phyloP scores from a whole-genome alignment of 768 basidiomycete genomes.

The Hygrocybe punicea region DNA sequence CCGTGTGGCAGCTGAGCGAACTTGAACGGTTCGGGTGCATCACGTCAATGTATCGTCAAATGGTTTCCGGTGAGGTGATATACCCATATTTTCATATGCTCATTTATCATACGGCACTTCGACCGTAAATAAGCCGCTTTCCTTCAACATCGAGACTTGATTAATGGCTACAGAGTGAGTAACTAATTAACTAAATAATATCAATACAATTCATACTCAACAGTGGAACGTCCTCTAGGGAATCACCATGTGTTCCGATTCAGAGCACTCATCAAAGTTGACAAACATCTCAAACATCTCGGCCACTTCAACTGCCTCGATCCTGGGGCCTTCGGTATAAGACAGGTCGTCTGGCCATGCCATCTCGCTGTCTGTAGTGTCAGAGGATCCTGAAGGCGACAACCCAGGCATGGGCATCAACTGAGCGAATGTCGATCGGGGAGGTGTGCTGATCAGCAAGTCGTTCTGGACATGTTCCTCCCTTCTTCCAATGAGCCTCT shows the following conservation, averaged over 20 bases:
- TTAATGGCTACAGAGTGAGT: not conserved
- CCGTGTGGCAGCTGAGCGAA: too few relatives aligned
- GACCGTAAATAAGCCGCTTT: not conserved
- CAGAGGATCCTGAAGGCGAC: constrained; percentile 5
- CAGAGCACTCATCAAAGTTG: constrained; percentile 32
- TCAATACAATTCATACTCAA: not conserved
- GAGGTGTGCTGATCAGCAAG: not conserved
- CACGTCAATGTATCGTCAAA: too few relatives aligned
- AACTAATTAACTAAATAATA: not conserved
- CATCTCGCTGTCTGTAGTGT: not conserved
- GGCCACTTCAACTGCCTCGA: constrained; percentile 12
- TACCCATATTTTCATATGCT: not conserved
- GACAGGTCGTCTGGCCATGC: not conserved
- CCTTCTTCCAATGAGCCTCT: not conserved
- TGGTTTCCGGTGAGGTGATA: not conserved
- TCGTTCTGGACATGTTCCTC: not conserved
- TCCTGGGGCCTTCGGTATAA: not conserved
- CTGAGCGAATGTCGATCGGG: not conserved
- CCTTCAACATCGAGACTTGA: not conserved
- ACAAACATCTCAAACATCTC: constrained; percentile 45
- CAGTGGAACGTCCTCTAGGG: not conserved
- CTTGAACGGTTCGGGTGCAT: too few relatives aligned
- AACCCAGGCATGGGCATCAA: not conserved
- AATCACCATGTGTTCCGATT: constrained; percentile 1
- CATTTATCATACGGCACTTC: not conserved